These are phyloP conservation scores for Populus trichocarpa DNA, from an alignment of 441 rosid species.

Conservation along the genomic window DNA sequence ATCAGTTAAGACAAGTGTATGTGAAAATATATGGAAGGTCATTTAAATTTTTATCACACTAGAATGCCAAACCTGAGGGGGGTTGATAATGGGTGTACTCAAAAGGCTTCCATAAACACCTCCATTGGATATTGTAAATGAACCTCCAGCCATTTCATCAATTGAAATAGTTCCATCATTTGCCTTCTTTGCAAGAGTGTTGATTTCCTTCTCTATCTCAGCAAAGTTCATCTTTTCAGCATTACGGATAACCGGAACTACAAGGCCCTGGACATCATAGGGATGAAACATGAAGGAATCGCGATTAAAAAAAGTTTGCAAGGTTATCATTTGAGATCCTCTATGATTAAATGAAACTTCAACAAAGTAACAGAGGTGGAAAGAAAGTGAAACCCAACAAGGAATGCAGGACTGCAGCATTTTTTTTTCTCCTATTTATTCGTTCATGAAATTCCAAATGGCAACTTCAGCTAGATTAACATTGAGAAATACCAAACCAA, in stretches of 20 bases:
- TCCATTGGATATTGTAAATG: constrained; percentile 93
- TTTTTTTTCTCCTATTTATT: not conserved
- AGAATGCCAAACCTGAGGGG: constrained; percentile 74
- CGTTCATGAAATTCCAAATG: not conserved
- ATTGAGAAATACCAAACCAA: not conserved
- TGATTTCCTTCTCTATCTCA: constrained; percentile 85
- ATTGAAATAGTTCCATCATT: constrained; percentile 86
- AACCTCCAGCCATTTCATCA: constrained; percentile 98
- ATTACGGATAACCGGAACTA: constrained; percentile 87
- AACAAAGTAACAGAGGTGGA: not conserved
- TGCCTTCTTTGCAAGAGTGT: constrained; percentile 89
- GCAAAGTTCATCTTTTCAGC: constrained; percentile 88
- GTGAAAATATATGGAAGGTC: not conserved
- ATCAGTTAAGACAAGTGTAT: not conserved
- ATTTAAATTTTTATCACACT: not conserved
- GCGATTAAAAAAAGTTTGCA: too few relatives aligned
- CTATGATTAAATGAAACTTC: not conserved
- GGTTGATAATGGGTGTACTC: constrained; percentile 98
- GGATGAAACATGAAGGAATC: too few relatives aligned
- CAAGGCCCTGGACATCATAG: constrained; percentile 62
- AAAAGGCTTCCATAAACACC: constrained; percentile 97
- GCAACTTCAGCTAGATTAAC: too few relatives aligned
- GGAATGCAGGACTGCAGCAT: too few relatives aligned
- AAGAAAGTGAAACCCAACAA: not conserved
- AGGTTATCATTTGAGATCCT: not conserved